Percentiles rank a stretch among this genome's conserved stretches.
Evolutionary conservation across 345 rosid species (phyloP).

Genomic region (Eucalyptus marginata): DNA sequence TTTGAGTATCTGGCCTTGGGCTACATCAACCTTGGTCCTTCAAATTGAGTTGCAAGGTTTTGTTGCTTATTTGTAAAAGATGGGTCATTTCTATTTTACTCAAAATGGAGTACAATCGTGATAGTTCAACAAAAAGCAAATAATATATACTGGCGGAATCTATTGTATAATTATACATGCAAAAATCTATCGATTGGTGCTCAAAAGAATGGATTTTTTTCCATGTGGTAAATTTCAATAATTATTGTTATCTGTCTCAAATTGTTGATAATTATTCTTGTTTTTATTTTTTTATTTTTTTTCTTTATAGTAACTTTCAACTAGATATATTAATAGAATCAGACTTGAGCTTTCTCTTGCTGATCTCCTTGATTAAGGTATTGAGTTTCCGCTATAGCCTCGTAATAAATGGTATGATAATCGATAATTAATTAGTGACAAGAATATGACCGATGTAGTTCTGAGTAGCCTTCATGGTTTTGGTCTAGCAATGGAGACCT

Average conservation of each 20-base stretch:
- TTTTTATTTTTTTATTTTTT: too few species aligned
- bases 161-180: background rate
- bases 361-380: background rate
- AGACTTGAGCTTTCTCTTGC: background rate
- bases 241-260: background rate
- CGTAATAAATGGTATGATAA: background rate
- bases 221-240: background rate
- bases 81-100: background rate
- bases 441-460: background rate
- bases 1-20: too few species aligned
- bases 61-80: background rate
- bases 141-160: background rate
- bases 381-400: background rate
- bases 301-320: background rate
- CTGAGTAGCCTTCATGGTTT: too few species aligned
- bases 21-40: background rate
- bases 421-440: background rate
- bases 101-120: background rate
- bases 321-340: fast-evolving
- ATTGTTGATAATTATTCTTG: background rate
- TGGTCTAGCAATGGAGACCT: too few species aligned
- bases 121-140: background rate
- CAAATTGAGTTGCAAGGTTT: background rate
- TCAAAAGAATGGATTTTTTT: background rate
- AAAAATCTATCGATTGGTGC: background rate